phyloP scores from a whole-genome alignment of 2,329 filamentous ascomycete genomes.

The Aciculosporium take region DNA sequence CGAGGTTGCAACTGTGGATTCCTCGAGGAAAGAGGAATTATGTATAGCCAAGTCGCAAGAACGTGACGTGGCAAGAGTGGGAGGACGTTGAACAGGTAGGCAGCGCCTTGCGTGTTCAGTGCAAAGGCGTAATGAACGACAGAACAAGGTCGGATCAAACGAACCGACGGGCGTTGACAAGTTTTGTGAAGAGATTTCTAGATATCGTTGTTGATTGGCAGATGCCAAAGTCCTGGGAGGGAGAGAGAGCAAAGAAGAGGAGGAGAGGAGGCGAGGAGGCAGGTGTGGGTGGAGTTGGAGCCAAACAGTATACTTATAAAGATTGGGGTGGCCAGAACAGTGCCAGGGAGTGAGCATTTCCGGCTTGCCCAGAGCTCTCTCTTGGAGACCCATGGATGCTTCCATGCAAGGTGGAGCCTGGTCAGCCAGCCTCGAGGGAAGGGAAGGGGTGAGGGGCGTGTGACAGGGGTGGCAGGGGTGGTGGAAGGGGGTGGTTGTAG shows the following conservation, averaged over 20 bases:
- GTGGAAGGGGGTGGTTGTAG: no score
- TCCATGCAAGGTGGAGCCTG: no score
- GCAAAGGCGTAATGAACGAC: constrained; percentile 11
- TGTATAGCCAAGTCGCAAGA: constrained; percentile 16
- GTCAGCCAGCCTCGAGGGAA: no score
- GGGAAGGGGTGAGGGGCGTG: no score
- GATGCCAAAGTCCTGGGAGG: constrained; percentile 21
- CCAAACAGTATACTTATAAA: constrained; percentile 15
- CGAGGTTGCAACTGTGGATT: constrained; percentile 13
- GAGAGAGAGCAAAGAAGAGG: constrained; percentile 8
- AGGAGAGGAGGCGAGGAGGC: constrained; percentile 6
- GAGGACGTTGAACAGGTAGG: constrained; percentile 15
- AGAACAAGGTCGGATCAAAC: constrained; percentile 14
- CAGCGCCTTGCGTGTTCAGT: constrained; percentile 11
- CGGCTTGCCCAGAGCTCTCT: no score
- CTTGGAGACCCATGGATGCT: no score
- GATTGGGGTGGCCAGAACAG: neutral
- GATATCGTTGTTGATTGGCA: constrained; percentile 21
- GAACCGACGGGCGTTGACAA: constrained; percentile 12
- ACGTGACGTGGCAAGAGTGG: constrained; percentile 14
- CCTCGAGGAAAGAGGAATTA: constrained; percentile 18
- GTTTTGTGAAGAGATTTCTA: constrained; percentile 5
- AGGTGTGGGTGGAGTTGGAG: constrained; percentile 15
- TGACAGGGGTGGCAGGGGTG: no score
- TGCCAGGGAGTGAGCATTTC: neutral